Conservation (phyloP, 208 protist genomes). For the Wallacemonas rigidus region DNA sequence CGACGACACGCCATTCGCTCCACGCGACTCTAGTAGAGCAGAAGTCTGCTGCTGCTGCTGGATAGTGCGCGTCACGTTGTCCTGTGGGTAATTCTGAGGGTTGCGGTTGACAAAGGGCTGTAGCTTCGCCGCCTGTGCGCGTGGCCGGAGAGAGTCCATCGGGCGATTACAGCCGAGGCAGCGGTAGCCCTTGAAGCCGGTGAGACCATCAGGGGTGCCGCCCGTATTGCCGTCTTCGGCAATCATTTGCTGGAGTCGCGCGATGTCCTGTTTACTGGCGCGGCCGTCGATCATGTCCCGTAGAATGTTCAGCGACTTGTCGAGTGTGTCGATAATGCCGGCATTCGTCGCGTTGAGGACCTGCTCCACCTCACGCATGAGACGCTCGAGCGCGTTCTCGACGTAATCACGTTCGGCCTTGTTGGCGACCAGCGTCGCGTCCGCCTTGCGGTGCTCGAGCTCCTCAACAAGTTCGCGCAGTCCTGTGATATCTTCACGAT, state of each 20-base stretch:
- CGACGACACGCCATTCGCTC: background rate
- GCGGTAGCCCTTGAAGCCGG: conserved; percentile 87
- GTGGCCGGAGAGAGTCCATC: conserved; percentile 80
- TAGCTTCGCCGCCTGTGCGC: conserved; percentile 55
- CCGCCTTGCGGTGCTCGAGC: conserved; percentile 86
- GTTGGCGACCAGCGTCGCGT: conserved; percentile 86
- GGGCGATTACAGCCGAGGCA: conserved; percentile 87
- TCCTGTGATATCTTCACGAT: conserved; percentile 48
- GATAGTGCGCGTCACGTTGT: conserved; percentile 65
- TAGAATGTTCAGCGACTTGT: conserved; percentile 89
- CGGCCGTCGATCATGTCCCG: conserved; percentile 92
- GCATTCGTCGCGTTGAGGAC: conserved; percentile 91
- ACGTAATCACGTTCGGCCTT: conserved; percentile 93
- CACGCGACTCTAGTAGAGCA: conserved; percentile 26
- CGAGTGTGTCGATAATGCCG: conserved; percentile 89
- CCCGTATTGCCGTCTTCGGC: conserved; percentile 38
- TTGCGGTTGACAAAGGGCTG: conserved; percentile 75
- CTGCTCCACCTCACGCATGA: conserved; percentile 93
- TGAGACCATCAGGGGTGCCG: conserved; percentile 69
- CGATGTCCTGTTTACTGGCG: conserved; percentile 84
- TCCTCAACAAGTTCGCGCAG: conserved; percentile 70
- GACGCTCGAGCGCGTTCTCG: conserved; percentile 88
- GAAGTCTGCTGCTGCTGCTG: conserved; percentile 52
- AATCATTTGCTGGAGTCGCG: conserved; percentile 70
- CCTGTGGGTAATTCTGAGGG: conserved; percentile 72